These are phyloP conservation scores for Apiospora marii DNA, from an alignment of 2,329 filamentous ascomycete species.

Conservation along the genomic window DNA sequence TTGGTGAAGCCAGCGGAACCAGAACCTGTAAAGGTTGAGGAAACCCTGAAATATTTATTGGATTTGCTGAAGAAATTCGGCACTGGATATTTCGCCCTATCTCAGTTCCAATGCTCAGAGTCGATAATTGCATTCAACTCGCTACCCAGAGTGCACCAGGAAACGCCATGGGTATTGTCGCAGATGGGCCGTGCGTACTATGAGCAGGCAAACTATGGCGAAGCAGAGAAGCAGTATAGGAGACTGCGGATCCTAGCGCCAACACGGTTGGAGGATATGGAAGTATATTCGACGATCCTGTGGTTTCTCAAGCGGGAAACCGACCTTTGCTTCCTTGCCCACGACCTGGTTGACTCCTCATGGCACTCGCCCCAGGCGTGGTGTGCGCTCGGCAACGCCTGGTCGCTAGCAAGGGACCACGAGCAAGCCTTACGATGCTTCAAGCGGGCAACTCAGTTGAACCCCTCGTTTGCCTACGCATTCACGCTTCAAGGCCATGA, in stretches of 20 bases:
- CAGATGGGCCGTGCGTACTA: conserved; percentile 92
- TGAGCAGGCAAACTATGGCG: conserved; percentile 84
- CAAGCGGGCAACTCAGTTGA: conserved; percentile 89
- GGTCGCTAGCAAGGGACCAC: conserved; percentile 89
- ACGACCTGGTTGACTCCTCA: conserved; percentile 86
- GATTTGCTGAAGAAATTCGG: conserved; percentile 85
- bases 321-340: conserved; percentile 89
- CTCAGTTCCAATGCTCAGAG: conserved; percentile 80
- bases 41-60: conserved; percentile 78
- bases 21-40: conserved; percentile 73
- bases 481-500: conserved; percentile 97
- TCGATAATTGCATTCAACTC: conserved; percentile 77
- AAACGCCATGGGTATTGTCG: conserved; percentile 92
- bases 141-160: conserved; percentile 77
- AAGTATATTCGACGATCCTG: conserved; percentile 97
- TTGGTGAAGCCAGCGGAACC: conserved; percentile 51
- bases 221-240: conserved; percentile 87
- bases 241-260: conserved; percentile 82
- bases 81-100: conserved; percentile 78
- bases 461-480: conserved; percentile 91
- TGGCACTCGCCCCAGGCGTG: conserved; percentile 93
- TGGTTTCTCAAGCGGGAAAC: conserved; percentile 96
- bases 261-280: conserved; percentile 90
- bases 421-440: conserved; percentile 96
- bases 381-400: conserved; percentile 95